phyloP scores from a whole-genome alignment of 1,284 basidiomycete species.

The Ustilago xerochloae region DNA sequence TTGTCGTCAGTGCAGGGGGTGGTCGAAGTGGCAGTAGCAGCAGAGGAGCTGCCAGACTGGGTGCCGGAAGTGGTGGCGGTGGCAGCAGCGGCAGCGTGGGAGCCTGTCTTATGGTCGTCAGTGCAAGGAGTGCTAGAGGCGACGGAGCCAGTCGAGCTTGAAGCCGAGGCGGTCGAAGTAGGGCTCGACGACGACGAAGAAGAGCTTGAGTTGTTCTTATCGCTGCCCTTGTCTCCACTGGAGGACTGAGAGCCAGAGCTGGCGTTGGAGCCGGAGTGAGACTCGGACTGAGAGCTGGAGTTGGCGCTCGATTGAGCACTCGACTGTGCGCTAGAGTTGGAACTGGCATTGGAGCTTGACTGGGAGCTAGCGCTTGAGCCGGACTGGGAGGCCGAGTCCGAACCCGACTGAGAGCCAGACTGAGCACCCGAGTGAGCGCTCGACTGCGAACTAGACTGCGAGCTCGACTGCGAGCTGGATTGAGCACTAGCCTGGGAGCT shows the following conservation, averaged over 20 bases:
- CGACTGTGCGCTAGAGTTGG: no score
- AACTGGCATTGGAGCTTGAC: not conserved
- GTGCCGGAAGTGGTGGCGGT: not conserved
- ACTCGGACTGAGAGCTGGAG: slow-evolving; percentile 14
- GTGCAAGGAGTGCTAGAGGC: slow-evolving; percentile 27
- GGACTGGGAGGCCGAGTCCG: slow-evolving; percentile 3
- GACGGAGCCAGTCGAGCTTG: slow-evolving; percentile 7
- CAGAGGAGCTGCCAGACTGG: not conserved
- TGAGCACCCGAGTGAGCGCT: not conserved
- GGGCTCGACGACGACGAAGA: slow-evolving; percentile 17
- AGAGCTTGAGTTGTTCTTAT: not conserved
- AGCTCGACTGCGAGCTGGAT: slow-evolving; percentile 4
- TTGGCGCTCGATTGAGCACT: not conserved
- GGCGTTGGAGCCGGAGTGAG: slow-evolving; percentile 7
- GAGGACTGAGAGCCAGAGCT: slow-evolving; percentile 8
- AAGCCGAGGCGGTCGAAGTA: slow-evolving; percentile 23
- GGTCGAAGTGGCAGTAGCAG: slow-evolving; percentile 4
- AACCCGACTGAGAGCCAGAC: slow-evolving; percentile 1
- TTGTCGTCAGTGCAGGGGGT: slow-evolving; percentile 7
- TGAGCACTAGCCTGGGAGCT: slow-evolving; percentile 2
- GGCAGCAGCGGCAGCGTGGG: slow-evolving; percentile 5
- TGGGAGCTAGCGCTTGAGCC: not conserved
- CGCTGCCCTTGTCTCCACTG: not conserved
- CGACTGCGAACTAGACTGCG: slow-evolving; percentile 5
- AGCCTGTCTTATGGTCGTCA: slow-evolving; percentile 16